phyloP scores from a whole-genome alignment of 2,329 filamentous ascomycete genomes.

The Leptographium lundbergii region DNA sequence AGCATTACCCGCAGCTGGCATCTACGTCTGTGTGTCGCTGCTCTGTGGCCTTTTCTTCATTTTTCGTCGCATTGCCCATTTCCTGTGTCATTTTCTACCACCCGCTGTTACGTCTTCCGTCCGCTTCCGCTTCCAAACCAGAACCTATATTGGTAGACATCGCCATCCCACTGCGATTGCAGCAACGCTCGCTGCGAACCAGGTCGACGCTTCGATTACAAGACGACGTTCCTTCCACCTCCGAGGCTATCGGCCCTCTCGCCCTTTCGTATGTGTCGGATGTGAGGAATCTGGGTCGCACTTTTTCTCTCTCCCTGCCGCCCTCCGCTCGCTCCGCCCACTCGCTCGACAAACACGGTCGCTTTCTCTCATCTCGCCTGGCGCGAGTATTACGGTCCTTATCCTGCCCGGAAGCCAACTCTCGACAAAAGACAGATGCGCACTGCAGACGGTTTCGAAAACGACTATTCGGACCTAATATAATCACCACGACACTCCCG shows the following conservation, averaged over 20 bases:
- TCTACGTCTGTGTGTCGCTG: conserved; percentile 1
- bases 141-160: background rate
- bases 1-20: background rate
- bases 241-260: background rate
- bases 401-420: background rate
- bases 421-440: background rate
- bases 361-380: conserved; percentile 5
- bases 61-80: background rate
- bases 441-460: background rate
- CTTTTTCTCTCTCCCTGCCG: background rate
- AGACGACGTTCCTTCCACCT: background rate
- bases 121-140: background rate
- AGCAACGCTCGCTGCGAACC: background rate
- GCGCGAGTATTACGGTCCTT: conserved; percentile 6
- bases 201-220: background rate
- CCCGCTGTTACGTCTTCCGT: background rate
- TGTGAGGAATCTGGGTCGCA: background rate
- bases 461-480: background rate
- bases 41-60: background rate
- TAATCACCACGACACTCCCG: background rate
- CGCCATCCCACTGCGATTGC: background rate
- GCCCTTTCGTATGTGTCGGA: background rate
- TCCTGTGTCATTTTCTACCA: background rate
- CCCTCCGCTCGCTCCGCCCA: background rate
- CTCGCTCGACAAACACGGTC: background rate